Conservation (phyloP, 2,329 filamentous ascomycete species). For the Decorospora gaudefroyi region DNA sequence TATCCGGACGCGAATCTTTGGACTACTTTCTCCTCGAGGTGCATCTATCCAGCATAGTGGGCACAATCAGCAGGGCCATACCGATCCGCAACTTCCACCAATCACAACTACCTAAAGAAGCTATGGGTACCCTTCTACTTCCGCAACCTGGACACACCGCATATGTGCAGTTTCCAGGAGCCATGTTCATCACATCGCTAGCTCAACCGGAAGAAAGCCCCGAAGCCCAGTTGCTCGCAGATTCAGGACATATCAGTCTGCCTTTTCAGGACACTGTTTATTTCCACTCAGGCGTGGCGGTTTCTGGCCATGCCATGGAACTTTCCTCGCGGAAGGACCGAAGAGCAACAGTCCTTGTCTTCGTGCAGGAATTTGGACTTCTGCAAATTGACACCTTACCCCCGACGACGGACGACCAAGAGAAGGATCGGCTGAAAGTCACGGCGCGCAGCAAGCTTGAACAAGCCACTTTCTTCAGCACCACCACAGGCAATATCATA, state of each 20-base stretch:
- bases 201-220: conserved; percentile 69
- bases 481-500: conserved; percentile 81
- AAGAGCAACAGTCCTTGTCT: conserved; percentile 54
- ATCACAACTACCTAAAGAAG: conserved; percentile 43
- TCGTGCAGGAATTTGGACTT: conserved; percentile 63
- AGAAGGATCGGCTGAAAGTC: conserved; percentile 56
- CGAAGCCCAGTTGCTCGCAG: conserved; percentile 70
- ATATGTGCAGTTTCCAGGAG: conserved; percentile 78
- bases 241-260: conserved; percentile 44
- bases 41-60: conserved; percentile 59
- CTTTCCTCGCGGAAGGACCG: conserved; percentile 46
- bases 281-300: conserved; percentile 62
- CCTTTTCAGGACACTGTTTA: conserved; percentile 87
- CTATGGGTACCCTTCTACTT: conserved; percentile 65
- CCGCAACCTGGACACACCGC: conserved; percentile 79
- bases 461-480: conserved; percentile 91
- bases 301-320: conserved; percentile 58
- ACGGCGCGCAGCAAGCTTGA: conserved; percentile 89
- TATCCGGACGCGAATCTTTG: conserved; percentile 40
- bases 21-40: conserved; percentile 79
- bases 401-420: conserved; percentile 61
- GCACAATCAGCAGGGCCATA: conserved; percentile 67
- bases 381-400: conserved; percentile 59
- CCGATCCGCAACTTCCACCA: conserved; percentile 61
- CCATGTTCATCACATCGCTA: conserved; percentile 77